Base-by-base conservation (phyloP, 2,329 filamentous ascomycete species). In the Fusarium sarcochroum region DNA sequence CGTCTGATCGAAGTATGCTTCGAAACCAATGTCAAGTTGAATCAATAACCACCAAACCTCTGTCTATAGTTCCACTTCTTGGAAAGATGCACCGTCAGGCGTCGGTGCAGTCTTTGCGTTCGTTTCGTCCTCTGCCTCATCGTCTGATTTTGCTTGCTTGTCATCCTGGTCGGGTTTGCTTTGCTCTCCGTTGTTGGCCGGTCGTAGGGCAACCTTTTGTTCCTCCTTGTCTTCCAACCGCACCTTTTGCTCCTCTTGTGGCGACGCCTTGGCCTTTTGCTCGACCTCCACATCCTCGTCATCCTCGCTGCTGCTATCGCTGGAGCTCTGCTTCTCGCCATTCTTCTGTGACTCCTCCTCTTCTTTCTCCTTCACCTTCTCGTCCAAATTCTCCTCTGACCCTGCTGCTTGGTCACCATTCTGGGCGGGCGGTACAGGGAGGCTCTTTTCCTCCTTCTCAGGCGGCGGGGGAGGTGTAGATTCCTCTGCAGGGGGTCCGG, bases 81-180 rank as follows among this genome's bases (percentile, higher is more conserved):
- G 87, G 76, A 90, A 90, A n/a, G 87, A 87, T 7, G 83, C 82
- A 1, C 85, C 84, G 66, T 88, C 87, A 18, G 87, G 83, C 8
- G 85, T 86, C 41, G 80, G 78, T 17, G 80, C 78, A 1, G 81
- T 78, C 65, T 82, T 84, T 46, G 79, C 77, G 17, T 76, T 77
- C 40, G 74, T 73, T 5, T 78, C 75, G 14, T 80, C 78, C 7
- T 76, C 75, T 7, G 73, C 71, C 7, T 78, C 76, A 6, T 77
- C 77, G 9, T 69, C 76, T 27, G 78, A 76, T 8, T 80, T 79
- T 17, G 75, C 74, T 8, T 75, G 71, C 17, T 78, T 73, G 17
- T 75, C 73, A 6, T 71, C 62, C 38, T 76, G 73, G n/a, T 71
- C 71, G 17, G 75, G 66, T 34, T 79, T 77, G 20, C 76, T 76